Conservation (phyloP, 352 stramenopile species). For the Pythium sukuiense region DNA sequence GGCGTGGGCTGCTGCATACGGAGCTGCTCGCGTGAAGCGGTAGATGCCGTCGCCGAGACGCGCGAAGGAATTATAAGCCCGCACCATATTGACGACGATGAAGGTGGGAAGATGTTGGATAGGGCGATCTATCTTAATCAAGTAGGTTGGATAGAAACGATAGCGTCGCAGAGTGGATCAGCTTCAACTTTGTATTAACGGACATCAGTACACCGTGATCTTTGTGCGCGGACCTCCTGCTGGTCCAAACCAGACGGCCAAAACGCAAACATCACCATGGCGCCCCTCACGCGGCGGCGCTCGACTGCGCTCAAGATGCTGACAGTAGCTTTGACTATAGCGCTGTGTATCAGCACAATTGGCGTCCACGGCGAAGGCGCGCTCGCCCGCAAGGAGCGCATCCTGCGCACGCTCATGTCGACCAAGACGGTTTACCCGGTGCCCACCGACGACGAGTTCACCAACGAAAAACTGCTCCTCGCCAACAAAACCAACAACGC, state of each 20-base stretch:
- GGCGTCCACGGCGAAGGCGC: conserved; percentile 6
- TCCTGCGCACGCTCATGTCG: conserved; percentile 67
- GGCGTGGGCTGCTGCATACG: not conserved
- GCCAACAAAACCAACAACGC: not conserved
- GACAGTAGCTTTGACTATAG: conserved; percentile 14
- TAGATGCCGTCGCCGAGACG: conserved; percentile 45
- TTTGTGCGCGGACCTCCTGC: not conserved
- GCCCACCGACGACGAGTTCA: conserved; percentile 15
- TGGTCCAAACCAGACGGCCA: not conserved
- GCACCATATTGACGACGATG: conserved; percentile 16
- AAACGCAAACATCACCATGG: not conserved
- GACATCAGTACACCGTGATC: not conserved
- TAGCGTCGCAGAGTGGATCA: not conserved
- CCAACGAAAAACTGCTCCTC: conserved; percentile 2
- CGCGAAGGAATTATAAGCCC: conserved; percentile 39
- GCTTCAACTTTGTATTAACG: not conserved
- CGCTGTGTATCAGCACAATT: not conserved
- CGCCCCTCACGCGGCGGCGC: not conserved
- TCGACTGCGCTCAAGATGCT: conserved; percentile 17
- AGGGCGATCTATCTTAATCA: not conserved
- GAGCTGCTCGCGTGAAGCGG: conserved; percentile 34
- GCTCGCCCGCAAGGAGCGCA: conserved; percentile 17
- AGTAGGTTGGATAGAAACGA: conserved; percentile 13
- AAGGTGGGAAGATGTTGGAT: not conserved
- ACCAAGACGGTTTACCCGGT: conserved; percentile 76